Evolutionary conservation across 2,329 filamentous ascomycete genomes (phyloP), one percentile per base, ranked within the genome.

Genomic region (Exophiala xenobiotica): DNA sequence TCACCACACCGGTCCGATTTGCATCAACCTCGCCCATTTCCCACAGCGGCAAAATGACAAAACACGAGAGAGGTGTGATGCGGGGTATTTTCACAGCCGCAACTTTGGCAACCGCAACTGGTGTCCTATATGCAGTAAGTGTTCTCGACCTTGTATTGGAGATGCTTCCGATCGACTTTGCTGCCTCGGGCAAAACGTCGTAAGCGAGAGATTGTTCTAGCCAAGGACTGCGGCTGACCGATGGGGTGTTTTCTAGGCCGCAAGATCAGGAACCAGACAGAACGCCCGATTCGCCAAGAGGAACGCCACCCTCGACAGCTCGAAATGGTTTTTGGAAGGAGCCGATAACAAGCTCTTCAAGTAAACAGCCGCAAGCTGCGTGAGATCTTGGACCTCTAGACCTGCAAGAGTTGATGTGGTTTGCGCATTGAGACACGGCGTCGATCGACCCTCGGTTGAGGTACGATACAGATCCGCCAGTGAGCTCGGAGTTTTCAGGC

Each of bases 121-220:
- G 51, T 31, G 51, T 59, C 6, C 39, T 42, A 16, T 59, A 53
- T 38, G 49, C 40, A n/a, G 57, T 59, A 54, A 59, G 57, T 55
- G 9, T 55, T 31, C 45, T 44, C 39, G 39, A 29, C 31, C 46
- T 53, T 14, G 43, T 46, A 14, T 31, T 49, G 45, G 51, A 54
- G 39, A 54, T 54, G 51, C 26, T 54, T 19, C 50, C 50, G 18
- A 53, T 53, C 50, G 50, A 49, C 51, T 46, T 49, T 24, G 33
- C 41, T 51, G 48, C 41, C 16, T 40, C 48, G 23, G 9, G 41
- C 51, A 37, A 27, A 11, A 27, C 27, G 42, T 47, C 37, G 48
- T 44, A 38, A 22, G 38, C 42, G 19, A 16, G 29, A 33, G 6
- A 37, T 16, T 20, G 12, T 29, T 2, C 16, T 7, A 22, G 35